Evolutionary conservation across 2,329 filamentous ascomycete species (phyloP).

Genomic region (Monosporascus sp.): DNA sequence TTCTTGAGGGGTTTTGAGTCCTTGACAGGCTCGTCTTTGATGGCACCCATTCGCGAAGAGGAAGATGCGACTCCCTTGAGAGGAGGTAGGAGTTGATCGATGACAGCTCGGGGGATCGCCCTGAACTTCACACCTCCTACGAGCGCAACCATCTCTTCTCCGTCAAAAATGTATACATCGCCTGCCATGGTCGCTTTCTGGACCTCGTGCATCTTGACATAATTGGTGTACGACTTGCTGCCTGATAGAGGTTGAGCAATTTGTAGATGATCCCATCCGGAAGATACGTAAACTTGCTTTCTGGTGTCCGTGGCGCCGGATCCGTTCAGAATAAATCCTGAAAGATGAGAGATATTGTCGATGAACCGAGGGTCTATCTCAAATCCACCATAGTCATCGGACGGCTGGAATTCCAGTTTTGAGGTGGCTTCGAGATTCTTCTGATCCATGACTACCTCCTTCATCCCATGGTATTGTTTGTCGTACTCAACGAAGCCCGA

Average conservation of each 20-base stretch:
- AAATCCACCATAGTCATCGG: slow-evolving; percentile 8
- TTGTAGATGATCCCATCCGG: slow-evolving; percentile 31
- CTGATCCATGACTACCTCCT: too few species aligned
- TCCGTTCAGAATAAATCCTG: slow-evolving; percentile 36
- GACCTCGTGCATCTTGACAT: slow-evolving; percentile 33
- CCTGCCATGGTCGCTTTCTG: slow-evolving; percentile 25
- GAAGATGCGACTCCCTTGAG: slow-evolving; percentile 33
- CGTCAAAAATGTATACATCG: slow-evolving; percentile 32
- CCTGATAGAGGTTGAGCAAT: slow-evolving; percentile 25
- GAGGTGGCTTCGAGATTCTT: slow-evolving; percentile 28
- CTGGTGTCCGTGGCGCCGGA: slow-evolving; percentile 28
- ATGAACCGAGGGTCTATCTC: slow-evolving; percentile 32
- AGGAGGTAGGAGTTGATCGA: slow-evolving; percentile 31
- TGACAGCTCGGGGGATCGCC: too few species aligned
- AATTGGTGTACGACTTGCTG: slow-evolving; percentile 28
- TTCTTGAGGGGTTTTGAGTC: too few species aligned
- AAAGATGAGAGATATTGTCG: slow-evolving; percentile 33
- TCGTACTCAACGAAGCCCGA: too few species aligned
- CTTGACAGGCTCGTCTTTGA: too few species aligned
- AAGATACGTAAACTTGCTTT: slow-evolving; percentile 31
- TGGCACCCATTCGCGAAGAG: too few species aligned
- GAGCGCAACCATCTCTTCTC: slow-evolving; percentile 27
- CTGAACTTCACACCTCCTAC: slow-evolving; percentile 32
- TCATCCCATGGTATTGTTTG: too few species aligned
- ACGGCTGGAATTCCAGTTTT: slow-evolving; percentile 26